These are phyloP conservation scores for Boletus sensibilis DNA, from an alignment of 768 basidiomycete genomes.

Conservation along the genomic window DNA sequence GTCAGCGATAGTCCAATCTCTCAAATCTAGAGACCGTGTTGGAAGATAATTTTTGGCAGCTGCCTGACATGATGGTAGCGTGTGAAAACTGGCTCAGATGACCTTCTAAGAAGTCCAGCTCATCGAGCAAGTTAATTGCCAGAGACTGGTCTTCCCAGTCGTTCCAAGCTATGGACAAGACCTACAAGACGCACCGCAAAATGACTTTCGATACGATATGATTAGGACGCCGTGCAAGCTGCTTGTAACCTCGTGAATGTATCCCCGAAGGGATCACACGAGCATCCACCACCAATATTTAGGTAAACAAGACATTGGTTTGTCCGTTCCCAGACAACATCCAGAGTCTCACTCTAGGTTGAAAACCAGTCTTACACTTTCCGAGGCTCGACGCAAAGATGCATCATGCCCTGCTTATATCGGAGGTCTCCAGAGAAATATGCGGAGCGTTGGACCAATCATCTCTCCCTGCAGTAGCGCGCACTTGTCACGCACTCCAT, in stretches of 20 bases:
- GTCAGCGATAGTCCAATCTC: background rate
- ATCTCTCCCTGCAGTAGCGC: conserved; percentile 23
- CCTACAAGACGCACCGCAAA: background rate
- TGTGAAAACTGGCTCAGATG: conserved; percentile 2
- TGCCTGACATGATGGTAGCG: background rate
- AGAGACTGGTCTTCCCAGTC: background rate
- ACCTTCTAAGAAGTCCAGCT: background rate
- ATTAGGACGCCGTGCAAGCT: background rate
- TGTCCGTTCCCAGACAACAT: conserved; percentile 1
- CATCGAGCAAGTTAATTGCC: background rate
- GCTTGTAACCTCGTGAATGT: background rate
- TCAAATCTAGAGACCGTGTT: background rate
- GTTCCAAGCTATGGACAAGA: background rate
- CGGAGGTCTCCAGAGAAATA: conserved; percentile 20
- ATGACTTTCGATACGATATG: background rate
- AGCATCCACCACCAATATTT: background rate
- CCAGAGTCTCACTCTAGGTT: background rate
- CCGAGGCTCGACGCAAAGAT: conserved; percentile 4
- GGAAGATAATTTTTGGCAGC: background rate
- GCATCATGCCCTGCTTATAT: conserved; percentile 26
- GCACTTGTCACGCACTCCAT: conserved; percentile 23
- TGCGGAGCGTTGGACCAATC: conserved; percentile 10
- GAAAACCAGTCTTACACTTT: background rate
- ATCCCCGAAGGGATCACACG: conserved; percentile 6
- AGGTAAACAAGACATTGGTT: conserved; percentile 12